Evolutionary conservation across 1,139 yeast species (phyloP).

Genomic region (Debaryomycetaceae sp.): DNA sequence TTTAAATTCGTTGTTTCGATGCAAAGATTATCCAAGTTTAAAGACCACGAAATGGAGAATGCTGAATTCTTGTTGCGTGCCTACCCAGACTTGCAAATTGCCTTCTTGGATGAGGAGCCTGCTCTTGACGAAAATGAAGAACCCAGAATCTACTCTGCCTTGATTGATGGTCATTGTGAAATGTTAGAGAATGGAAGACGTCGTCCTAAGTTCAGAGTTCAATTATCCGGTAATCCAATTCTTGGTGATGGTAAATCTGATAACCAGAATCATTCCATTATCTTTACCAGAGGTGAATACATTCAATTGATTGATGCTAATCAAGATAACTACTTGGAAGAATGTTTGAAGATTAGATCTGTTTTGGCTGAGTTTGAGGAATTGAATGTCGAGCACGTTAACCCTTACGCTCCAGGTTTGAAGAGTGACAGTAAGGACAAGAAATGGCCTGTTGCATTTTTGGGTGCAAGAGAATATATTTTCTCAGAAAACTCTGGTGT

Average conservation of each 20-base stretch:
- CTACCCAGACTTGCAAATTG: conserved; percentile 97
- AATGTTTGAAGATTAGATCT: conserved; percentile 95
- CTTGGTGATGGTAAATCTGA: conserved; percentile 99
- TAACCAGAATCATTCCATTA: conserved; percentile 95
- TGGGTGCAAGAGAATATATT: conserved; percentile 99
- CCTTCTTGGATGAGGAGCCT: conserved; percentile 93
- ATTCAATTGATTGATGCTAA: conserved; percentile 97
- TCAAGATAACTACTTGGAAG: conserved; percentile 97
- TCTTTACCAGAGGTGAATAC: conserved; percentile 98
- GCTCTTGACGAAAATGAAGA: conserved; percentile 93
- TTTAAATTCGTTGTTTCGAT: conserved; percentile 95
- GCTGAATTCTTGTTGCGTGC: conserved; percentile 98
- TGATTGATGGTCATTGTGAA: conserved; percentile 98
- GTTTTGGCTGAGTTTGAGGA: conserved; percentile 98
- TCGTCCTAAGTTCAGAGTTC: conserved; percentile 97
- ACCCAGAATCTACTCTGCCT: conserved; percentile 93
- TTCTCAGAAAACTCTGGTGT: conserved; percentile 99
- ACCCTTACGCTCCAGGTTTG: conserved; percentile 70
- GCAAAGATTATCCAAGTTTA: conserved; percentile 97
- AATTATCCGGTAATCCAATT: conserved; percentile 97
- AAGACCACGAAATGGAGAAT: conserved; percentile 96
- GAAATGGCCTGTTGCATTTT: conserved; percentile 88
- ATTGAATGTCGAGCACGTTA: conserved; percentile 79
- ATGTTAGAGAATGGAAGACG: conserved; percentile 97
- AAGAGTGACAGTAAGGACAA: conserved; percentile 36